Conservation (phyloP, 2,329 filamentous ascomycete species). For the Knufia petricola region DNA sequence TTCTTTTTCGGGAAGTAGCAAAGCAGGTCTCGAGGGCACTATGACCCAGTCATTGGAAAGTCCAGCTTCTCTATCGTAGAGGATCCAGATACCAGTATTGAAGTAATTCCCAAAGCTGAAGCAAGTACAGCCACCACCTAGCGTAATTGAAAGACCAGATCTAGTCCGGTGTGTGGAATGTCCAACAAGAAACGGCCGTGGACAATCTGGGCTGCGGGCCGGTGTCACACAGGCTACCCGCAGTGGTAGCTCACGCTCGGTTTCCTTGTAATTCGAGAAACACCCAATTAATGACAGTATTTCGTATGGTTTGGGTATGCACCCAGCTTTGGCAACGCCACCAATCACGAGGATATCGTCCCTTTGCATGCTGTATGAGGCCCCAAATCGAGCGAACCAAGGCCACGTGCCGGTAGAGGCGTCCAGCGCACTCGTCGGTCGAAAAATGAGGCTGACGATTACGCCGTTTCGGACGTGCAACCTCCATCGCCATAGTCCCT, state of each 20-base stretch:
- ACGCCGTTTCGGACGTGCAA: constrained; percentile 34
- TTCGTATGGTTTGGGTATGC: constrained; percentile 41
- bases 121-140: constrained; percentile 76
- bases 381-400: constrained; percentile 40
- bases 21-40: constrained; percentile 16
- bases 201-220: constrained; percentile 25
- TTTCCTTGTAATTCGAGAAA: constrained; percentile 18
- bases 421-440: constrained; percentile 17
- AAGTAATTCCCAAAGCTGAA: constrained; percentile 86
- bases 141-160: constrained; percentile 47
- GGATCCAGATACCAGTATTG: constrained; percentile 53
- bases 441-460: constrained; percentile 26
- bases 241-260: constrained; percentile 23
- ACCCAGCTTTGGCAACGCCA: constrained; percentile 36
- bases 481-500: constrained; percentile 57
- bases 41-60: constrained; percentile 28
- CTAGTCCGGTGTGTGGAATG: constrained; percentile 45
- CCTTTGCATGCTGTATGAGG: constrained; percentile 38
- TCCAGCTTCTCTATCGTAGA: constrained; percentile 28
- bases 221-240: constrained; percentile 24
- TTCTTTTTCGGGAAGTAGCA: constrained; percentile 15
- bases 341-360: constrained; percentile 43
- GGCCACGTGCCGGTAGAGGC: constrained; percentile 24
- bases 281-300: constrained; percentile 36
- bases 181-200: constrained; percentile 62